These are phyloP conservation scores for Diplodia sapinea DNA, from an alignment of 2,329 filamentous ascomycete genomes.

Conservation along the genomic window DNA sequence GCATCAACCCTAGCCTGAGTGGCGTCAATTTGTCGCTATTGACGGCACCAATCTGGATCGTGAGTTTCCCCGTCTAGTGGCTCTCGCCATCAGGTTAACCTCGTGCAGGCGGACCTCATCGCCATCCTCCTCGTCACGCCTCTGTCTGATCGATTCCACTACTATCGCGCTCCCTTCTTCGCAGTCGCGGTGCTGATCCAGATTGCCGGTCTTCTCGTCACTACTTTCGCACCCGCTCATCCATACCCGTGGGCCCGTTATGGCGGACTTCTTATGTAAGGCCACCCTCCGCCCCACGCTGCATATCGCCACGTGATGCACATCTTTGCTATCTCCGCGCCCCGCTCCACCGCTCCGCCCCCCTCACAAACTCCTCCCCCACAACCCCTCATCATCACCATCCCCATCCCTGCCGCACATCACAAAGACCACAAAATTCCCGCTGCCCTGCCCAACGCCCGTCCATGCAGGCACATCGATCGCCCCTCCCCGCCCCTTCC, in stretches of 20 bases:
- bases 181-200: constrained; percentile 76
- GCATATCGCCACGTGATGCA: neutral
- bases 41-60: constrained; percentile 91
- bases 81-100: constrained; percentile 6
- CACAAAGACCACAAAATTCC: neutral
- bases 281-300: constrained; percentile 21
- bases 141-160: constrained; percentile 85
- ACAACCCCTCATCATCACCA: neutral
- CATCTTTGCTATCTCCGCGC: constrained; percentile 2
- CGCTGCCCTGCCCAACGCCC: neutral
- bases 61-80: constrained; percentile 53
- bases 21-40: constrained; percentile 79
- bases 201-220: constrained; percentile 78
- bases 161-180: constrained; percentile 80
- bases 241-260: constrained; percentile 80
- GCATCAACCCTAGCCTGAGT: constrained; percentile 75
- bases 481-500: neutral
- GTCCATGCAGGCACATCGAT: neutral
- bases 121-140: constrained; percentile 86
- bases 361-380: neutral
- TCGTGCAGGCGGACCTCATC: constrained; percentile 76
- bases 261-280: constrained; percentile 70
- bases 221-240: constrained; percentile 71
- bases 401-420: neutral
- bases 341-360: constrained; percentile 18